Percentiles rank a stretch among this genome's conserved stretches.
Conservation (phyloP, 345 rosid species). For the Salix dunnii region DNA sequence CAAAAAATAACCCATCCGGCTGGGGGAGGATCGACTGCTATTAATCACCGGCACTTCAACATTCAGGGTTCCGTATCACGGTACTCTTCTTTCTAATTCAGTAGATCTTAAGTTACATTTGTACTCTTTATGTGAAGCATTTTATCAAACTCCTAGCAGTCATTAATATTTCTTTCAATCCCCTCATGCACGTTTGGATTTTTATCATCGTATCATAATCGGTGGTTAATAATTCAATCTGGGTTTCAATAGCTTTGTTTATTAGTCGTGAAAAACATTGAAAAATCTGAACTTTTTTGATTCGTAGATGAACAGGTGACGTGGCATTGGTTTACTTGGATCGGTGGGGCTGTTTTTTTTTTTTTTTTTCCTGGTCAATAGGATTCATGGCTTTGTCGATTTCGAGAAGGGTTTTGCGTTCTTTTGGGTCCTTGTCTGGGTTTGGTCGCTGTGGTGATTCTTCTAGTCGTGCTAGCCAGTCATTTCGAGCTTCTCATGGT, state of each 20-base stretch:
- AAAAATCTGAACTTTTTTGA: neutral
- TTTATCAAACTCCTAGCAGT: neutral
- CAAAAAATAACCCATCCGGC: neutral
- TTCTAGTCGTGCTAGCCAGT: neutral
- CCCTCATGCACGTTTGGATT: neutral
- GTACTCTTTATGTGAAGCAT: neutral
- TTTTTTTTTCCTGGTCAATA: neutral
- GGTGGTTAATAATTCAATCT: neutral
- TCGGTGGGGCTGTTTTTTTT: neutral
- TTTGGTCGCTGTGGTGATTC: constrained; percentile 13
- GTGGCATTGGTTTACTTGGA: neutral
- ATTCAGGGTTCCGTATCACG: neutral
- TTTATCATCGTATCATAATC: neutral
- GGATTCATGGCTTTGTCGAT: constrained; percentile 43
- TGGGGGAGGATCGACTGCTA: neutral
- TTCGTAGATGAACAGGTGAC: neutral
- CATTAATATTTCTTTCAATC: neutral
- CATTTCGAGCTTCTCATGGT: constrained; percentile 22
- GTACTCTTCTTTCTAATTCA: neutral
- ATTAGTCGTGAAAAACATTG: neutral
- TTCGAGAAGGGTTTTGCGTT: constrained; percentile 34
- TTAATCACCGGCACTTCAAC: neutral
- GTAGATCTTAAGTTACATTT: neutral
- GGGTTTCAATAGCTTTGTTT: neutral
- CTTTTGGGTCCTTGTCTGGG: constrained; percentile 33